Percentiles rank a stretch among this genome's conserved stretches.
Evolutionary conservation across 768 basidiomycete genomes (phyloP).

Genomic region (Auricularia sp.): DNA sequence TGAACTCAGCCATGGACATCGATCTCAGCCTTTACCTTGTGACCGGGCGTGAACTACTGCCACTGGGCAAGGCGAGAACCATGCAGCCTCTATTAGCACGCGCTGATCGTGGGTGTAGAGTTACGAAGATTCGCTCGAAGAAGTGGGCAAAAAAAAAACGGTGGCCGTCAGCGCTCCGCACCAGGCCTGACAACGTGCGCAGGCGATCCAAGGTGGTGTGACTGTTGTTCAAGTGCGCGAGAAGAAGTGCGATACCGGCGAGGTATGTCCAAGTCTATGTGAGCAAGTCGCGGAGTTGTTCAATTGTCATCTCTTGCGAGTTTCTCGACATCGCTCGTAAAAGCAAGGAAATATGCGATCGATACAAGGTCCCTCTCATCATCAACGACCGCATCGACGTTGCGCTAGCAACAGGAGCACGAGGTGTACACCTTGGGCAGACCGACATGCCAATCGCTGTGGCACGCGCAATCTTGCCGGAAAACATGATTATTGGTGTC

Average conservation of each 20-base stretch:
- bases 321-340: slow-evolving; percentile 64
- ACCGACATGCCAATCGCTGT: slow-evolving; percentile 64
- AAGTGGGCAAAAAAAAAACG: slow-evolving; percentile 30
- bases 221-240: slow-evolving; percentile 86
- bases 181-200: slow-evolving; percentile 4
- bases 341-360: slow-evolving; percentile 62
- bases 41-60: slow-evolving; percentile 69
- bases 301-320: slow-evolving; percentile 26
- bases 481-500: slow-evolving; percentile 65
- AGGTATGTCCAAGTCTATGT: slow-evolving; percentile 36
- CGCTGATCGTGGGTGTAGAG: slow-evolving; percentile 28
- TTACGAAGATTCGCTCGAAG: slow-evolving; percentile 65
- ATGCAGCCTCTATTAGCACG: neutral
- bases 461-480: slow-evolving; percentile 59
- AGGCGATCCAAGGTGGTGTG: slow-evolving; percentile 81
- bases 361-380: slow-evolving; percentile 70
- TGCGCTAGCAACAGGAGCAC: slow-evolving; percentile 62
- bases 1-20: neutral
- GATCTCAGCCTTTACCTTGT: slow-evolving; percentile 58
- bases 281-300: neutral
- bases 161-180: neutral
- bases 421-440: slow-evolving; percentile 86
- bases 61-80: slow-evolving; percentile 54
- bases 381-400: slow-evolving; percentile 88
- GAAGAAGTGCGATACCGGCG: slow-evolving; percentile 69